These are phyloP conservation scores for Pseudogymnoascus sp. DNA, from an alignment of 2,329 filamentous ascomycete genomes.

Conservation along the genomic window DNA sequence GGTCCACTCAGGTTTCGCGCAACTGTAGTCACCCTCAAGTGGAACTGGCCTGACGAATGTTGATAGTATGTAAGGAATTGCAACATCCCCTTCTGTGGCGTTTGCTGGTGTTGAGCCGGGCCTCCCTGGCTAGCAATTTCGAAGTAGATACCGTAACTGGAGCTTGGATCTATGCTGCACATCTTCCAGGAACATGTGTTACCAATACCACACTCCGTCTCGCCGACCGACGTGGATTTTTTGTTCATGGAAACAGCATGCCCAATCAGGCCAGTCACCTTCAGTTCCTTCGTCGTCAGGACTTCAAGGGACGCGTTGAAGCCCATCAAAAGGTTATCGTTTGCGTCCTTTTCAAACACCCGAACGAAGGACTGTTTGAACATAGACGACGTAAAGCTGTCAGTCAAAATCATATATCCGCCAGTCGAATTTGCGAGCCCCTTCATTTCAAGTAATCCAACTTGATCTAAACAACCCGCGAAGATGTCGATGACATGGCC, in stretches of 20 bases:
- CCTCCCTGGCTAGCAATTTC: constrained; percentile 94
- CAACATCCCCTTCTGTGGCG: constrained; percentile 87
- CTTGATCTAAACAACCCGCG: constrained; percentile 93
- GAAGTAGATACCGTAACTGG: constrained; percentile 95
- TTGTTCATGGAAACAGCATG: constrained; percentile 97
- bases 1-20: constrained; percentile 86
- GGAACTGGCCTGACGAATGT: constrained; percentile 91
- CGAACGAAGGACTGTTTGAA: constrained; percentile 98
- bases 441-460: constrained; percentile 97
- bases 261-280: constrained; percentile 94
- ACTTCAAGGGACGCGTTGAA: constrained; percentile 97
- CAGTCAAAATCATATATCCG: constrained; percentile 95
- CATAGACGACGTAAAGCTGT: constrained; percentile 98
- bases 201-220: constrained; percentile 96
- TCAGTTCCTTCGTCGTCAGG: constrained; percentile 93
- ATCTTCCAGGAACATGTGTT: constrained; percentile 99
- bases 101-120: constrained; percentile 74
- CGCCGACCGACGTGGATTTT: constrained; percentile 92
- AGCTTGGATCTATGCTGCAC: constrained; percentile 91
- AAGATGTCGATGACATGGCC: constrained; percentile 97
- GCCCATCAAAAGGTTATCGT: constrained; percentile 93
- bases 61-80: constrained; percentile 99
- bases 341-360: constrained; percentile 91
- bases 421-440: constrained; percentile 91
- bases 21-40: constrained; percentile 90